These are phyloP conservation scores for Cordyceps cicadae DNA, from an alignment of 2,329 filamentous ascomycete species.

Conservation along the genomic window DNA sequence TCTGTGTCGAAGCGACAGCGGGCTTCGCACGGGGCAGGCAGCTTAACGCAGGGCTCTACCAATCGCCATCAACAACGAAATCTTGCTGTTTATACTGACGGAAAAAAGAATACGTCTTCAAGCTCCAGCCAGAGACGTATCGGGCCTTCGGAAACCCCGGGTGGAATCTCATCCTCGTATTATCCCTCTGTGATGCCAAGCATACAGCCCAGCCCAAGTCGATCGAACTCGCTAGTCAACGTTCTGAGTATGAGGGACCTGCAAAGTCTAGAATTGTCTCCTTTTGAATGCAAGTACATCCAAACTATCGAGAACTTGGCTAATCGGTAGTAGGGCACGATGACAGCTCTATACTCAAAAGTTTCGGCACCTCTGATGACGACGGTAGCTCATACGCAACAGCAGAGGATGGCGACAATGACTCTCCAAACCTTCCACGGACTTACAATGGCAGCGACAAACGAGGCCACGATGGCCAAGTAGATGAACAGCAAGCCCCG, in stretches of 20 bases:
- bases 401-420: conserved; percentile 15
- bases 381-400: conserved; percentile 21
- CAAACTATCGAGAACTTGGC: background rate
- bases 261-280: conserved; percentile 27
- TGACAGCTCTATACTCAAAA: conserved; percentile 14
- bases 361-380: conserved; percentile 17
- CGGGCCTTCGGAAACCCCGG: conserved; percentile 14
- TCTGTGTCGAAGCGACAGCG: background rate
- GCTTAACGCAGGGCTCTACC: background rate
- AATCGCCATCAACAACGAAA: background rate
- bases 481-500: background rate
- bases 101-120: background rate
- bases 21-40: background rate
- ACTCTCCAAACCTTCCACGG: background rate
- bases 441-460: background rate
- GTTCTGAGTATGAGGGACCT: conserved; percentile 25
- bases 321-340: conserved; percentile 17
- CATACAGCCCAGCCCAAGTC: conserved; percentile 25
- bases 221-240: conserved; percentile 21
- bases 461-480: background rate
- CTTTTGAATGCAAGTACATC: conserved; percentile 24
- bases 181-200: conserved; percentile 27
- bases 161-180: conserved; percentile 23
- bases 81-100: background rate
- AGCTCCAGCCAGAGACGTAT: conserved; percentile 1